Evolutionary conservation across 2,329 filamentous ascomycete genomes (phyloP).

Genomic region (Oidium heveae): DNA sequence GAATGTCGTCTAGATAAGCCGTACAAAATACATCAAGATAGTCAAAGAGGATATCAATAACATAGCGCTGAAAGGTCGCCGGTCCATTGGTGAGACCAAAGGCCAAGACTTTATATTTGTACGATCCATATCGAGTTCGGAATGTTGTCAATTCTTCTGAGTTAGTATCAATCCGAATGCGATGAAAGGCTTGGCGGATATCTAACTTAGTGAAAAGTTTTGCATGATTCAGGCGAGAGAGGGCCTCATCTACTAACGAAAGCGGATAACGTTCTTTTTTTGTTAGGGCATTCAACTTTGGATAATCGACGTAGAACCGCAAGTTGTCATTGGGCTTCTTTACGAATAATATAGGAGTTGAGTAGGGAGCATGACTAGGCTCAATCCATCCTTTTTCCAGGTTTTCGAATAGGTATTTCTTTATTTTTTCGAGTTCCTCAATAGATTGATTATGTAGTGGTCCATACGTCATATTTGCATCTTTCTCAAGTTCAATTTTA

Average conservation of each 20-base stretch:
- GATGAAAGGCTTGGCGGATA: slow-evolving; percentile 1
- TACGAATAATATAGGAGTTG: not conserved
- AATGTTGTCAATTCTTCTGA: slow-evolving; percentile 1
- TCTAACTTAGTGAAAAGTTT: slow-evolving; percentile 1
- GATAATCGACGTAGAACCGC: not conserved
- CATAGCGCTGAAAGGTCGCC: slow-evolving; percentile 1
- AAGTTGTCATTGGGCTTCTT: not conserved
- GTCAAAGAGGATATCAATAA: slow-evolving; percentile 1
- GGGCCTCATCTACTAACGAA: not conserved
- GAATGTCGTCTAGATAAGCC: slow-evolving; percentile 2
- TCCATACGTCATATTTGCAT: not conserved
- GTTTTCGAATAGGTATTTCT: slow-evolving; percentile 1
- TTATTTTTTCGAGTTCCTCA: not conserved
- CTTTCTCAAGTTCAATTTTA: not conserved
- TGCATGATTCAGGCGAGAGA: not conserved
- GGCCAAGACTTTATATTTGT: slow-evolving; percentile 2
- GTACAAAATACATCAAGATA: slow-evolving; percentile 1
- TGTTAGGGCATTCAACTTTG: not conserved
- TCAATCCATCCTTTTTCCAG: slow-evolving; percentile 1
- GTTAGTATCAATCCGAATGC: not conserved
- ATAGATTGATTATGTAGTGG: not conserved
- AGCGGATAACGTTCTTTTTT: not conserved
- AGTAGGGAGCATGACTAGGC: not conserved
- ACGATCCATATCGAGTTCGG: not conserved
- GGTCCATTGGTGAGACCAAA: slow-evolving; percentile 1